Evolutionary conservation across 2,329 filamentous ascomycete species (phyloP).

Genomic region (Trichoderma koningii): DNA sequence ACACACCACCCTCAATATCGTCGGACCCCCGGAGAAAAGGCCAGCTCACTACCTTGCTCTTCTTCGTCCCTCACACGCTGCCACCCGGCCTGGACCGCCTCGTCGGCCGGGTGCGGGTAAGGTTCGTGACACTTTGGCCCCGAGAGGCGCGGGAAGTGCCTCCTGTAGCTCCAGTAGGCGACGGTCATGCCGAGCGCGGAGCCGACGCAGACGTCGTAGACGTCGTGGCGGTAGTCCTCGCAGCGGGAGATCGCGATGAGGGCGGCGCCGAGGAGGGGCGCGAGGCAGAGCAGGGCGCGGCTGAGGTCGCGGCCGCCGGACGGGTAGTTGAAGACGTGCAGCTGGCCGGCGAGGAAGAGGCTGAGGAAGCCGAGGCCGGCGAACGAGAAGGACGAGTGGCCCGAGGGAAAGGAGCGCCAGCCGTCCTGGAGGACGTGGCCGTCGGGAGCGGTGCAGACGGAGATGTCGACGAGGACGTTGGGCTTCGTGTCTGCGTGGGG

Average conservation of each 20-base stretch:
- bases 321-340: constrained; percentile 56
- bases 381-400: constrained; percentile 79
- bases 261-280: constrained; percentile 63
- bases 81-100: constrained; percentile 40
- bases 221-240: constrained; percentile 71
- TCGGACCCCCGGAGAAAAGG: constrained; percentile 14
- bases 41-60: constrained; percentile 48
- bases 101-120: constrained; percentile 50
- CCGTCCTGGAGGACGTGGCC: constrained; percentile 75
- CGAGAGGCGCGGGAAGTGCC: constrained; percentile 62
- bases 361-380: constrained; percentile 74
- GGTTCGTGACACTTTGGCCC: constrained; percentile 59
- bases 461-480: constrained; percentile 60
- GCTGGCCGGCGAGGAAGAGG: constrained; percentile 68
- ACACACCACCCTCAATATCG: constrained; percentile 1
- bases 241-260: constrained; percentile 69
- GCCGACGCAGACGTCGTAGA: constrained; percentile 67
- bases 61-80: constrained; percentile 57
- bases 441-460: constrained; percentile 71
- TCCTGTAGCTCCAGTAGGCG: constrained; percentile 66
- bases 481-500: constrained; percentile 56
- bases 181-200: constrained; percentile 60
- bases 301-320: constrained; percentile 54
- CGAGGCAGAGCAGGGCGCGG: constrained; percentile 58
- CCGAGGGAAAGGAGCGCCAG: constrained; percentile 80